Evolutionary conservation across 768 basidiomycete species (phyloP), one percentile per base, ranked within the genome.

Genomic region (Tylopilus plumbeoviolaceoides): DNA sequence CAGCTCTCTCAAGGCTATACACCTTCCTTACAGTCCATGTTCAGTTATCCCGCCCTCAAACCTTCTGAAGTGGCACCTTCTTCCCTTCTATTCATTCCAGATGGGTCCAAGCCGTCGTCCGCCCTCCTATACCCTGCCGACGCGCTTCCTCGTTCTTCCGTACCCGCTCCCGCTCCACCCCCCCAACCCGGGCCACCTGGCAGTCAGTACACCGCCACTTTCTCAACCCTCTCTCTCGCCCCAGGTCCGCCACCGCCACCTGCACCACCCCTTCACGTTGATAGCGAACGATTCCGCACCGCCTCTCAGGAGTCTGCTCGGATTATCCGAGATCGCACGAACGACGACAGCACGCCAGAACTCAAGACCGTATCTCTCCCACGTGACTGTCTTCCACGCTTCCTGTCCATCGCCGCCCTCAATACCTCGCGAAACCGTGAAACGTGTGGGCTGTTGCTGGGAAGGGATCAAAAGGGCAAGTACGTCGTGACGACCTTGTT

Each of bases 391-490:
- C 76, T 94, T n/a, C 75, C 78, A 3, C 78, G 84, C 3, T 95
- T 95, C 72, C 68, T 91, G 5, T 77, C 79, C 14, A 85, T 92
- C 47, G 92, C 93, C 1, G 76, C 79, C 23, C 76, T 83, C 25
- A 95, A 95, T 64, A 97, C 92, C 15, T 73, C 76, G 45, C 73
- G 78, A 65, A 90, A 91, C 60, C 75, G 80, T 48, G 93, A 97
- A 73, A 97, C 93, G 1, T 94, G 92, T 66, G 93, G 91, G 33
- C 61, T 95, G 48, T 68, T 97, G 40, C 70, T 95, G 7, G 93
- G 92, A n/a, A 84, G 76, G 66, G 73, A 75, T 53, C 67, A 72
- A 50, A 81, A 81, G 27, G 75, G 75, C 62, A 82, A 79, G 66
- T 91, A 72, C 60, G 69, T 80, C 3, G 89, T 94, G n/a, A 85